Percentiles rank a stretch among this genome's conserved stretches.
Conservation (phyloP, 169 alveolate genomes). For the Amoebophrya sp. region DNA sequence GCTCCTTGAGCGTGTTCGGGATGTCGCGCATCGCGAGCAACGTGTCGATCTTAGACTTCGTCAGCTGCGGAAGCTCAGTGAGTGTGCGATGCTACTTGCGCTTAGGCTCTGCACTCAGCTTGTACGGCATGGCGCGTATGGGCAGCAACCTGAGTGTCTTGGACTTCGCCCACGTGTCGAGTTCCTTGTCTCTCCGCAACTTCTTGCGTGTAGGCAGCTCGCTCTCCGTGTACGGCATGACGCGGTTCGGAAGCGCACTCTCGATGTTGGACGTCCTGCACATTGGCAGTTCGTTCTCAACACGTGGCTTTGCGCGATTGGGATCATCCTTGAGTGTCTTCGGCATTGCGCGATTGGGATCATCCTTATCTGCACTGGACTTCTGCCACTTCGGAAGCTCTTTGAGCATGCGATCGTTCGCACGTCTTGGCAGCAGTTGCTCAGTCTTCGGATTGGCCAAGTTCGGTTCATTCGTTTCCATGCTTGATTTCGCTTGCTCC, state of each 20-base stretch:
- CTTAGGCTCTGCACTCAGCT: neutral
- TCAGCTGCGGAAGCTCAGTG: neutral
- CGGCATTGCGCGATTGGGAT: neutral
- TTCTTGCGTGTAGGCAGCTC: neutral
- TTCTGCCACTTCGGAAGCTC: neutral
- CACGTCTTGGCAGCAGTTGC: neutral
- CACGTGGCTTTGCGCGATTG: neutral
- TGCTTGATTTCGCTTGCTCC: slow-evolving; percentile 29
- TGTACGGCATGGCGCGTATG: slow-evolving; percentile 26
- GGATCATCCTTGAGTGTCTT: neutral
- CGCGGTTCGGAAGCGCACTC: neutral
- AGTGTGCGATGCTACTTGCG: neutral
- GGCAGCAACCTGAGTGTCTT: neutral
- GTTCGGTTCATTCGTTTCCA: neutral
- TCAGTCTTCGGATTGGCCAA: neutral
- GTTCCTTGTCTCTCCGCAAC: neutral
- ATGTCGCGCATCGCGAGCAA: neutral
- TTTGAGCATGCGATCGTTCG: neutral
- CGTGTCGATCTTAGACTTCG: slow-evolving; percentile 15
- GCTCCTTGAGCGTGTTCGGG: neutral
- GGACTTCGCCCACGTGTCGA: neutral
- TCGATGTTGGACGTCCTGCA: neutral
- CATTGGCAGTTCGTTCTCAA: neutral
- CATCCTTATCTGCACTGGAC: neutral
- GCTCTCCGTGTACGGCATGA: neutral